phyloP scores from a whole-genome alignment of 192 early-diverging fungal genomes.

The Entomortierella chlamydospora region DNA sequence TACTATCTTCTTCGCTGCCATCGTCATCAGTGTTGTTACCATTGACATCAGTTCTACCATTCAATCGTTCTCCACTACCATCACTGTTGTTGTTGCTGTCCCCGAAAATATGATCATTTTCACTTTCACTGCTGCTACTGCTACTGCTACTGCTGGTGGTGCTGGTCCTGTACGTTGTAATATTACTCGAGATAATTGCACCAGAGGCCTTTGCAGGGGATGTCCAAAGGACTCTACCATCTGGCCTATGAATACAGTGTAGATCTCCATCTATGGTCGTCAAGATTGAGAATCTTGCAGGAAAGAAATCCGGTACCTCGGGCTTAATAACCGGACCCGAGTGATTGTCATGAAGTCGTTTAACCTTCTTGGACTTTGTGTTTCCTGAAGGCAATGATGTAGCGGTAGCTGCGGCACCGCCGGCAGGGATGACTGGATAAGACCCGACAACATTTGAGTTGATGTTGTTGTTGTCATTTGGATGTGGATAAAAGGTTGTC shows the following conservation, averaged over 20 bases:
- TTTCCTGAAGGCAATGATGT: background rate
- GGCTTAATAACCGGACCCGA: constrained; percentile 7
- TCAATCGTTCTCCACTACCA: background rate
- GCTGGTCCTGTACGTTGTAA: constrained; percentile 20
- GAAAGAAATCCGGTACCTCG: constrained; percentile 6
- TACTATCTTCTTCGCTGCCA: background rate
- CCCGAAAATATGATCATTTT: constrained; percentile 1
- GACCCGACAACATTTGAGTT: background rate
- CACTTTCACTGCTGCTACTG: background rate
- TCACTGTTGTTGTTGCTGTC: background rate
- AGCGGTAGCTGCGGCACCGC: background rate
- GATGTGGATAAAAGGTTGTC: background rate
- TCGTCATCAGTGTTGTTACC: too few species aligned
- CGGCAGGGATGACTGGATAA: background rate
- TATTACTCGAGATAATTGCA: constrained; percentile 58
- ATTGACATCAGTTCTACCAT: constrained; percentile 6
- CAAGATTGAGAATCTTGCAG: constrained; percentile 65
- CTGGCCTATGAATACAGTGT: constrained; percentile 69
- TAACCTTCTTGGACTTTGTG: constrained; percentile 2
- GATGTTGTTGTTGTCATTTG: background rate
- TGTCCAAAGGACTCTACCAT: constrained; percentile 74
- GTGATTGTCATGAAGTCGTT: constrained; percentile 14
- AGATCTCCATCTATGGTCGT: constrained; percentile 81
- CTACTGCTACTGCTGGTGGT: constrained; percentile 1
- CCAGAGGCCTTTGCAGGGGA: constrained; percentile 59